A percentile compares a stretch with the other conserved stretches of the same genome.
These are phyloP conservation scores for Trypanosoma vivax DNA, from an alignment of 208 protist species.

Conservation along the genomic window DNA sequence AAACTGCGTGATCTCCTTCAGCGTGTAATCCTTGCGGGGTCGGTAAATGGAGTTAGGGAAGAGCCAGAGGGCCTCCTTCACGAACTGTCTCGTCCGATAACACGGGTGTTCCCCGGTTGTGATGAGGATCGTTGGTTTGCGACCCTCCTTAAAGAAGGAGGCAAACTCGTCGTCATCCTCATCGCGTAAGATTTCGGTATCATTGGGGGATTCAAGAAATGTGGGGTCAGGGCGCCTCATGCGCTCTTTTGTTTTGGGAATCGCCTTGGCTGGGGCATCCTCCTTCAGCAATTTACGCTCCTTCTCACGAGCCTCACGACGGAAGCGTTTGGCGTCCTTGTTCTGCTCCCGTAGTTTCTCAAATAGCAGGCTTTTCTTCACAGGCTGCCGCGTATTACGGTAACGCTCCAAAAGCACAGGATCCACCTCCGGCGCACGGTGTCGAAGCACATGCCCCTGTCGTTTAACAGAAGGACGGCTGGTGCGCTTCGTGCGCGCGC, in stretches of 20 bases:
- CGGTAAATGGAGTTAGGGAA: constrained; percentile 86
- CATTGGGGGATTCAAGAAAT: constrained; percentile 64
- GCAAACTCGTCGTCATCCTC: constrained; percentile 89
- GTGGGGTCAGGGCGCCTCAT: constrained; percentile 68
- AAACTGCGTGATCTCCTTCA: constrained; percentile 90
- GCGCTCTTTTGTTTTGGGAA: constrained; percentile 87
- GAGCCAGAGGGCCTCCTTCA: constrained; percentile 86
- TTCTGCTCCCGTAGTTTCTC: constrained; percentile 80
- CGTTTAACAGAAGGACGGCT: constrained; percentile 26
- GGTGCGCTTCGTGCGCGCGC: constrained; percentile 70
- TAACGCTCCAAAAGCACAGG: constrained; percentile 68
- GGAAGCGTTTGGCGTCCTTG: constrained; percentile 84
- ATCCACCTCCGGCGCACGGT: constrained; percentile 57
- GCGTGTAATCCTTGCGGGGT: constrained; percentile 81
- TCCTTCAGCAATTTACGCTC: constrained; percentile 70
- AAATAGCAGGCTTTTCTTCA: constrained; percentile 82
- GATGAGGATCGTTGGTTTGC: constrained; percentile 79
- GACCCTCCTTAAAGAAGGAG: constrained; percentile 53
- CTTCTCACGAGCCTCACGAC: constrained; percentile 70
- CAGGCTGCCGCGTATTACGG: constrained; percentile 77
- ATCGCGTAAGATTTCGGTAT: constrained; percentile 75
- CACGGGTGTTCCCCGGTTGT: constrained; percentile 86
- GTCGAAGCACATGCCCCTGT: constrained; percentile 27
- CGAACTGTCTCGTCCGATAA: constrained; percentile 74
- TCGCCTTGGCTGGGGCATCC: constrained; percentile 64